Base-by-base conservation (phyloP, 192 early-diverging fungal genomes). In the Coemansia aciculifera region DNA sequence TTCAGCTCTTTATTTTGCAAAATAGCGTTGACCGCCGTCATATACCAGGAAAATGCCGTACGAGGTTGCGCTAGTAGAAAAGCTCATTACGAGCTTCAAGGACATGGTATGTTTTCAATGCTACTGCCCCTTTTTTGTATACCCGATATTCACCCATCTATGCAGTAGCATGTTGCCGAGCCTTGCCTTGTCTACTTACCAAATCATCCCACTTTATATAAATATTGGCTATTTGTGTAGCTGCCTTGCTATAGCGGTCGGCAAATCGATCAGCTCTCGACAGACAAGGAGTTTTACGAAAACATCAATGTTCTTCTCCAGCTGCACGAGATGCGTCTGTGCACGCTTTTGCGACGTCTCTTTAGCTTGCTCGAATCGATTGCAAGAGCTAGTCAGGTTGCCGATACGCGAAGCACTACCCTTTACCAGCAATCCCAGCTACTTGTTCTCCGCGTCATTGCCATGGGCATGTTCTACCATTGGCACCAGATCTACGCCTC, bases 391-490 rank as follows among this genome's bases (percentile, higher is more conserved):
- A 60, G 40, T 11, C 63, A 70, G 51, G 74, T 44, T 34, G 64
- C 56, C 62, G 73, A 73, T 27, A 64, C 72, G 59, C 68, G 78
- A 51, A 60, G 38, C 21, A 39, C 66, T n/a, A 56, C 49, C 29
- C 86, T 93, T 44, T 84, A 89, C 31, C 86, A 93, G 68, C 92
- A 97, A 69, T 94, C 93, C 17, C 94, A 95, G 73, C 84, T 94
- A 11, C 93, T 94, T 68, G 74, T 95, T 13, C 85, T 95, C 57
- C 85, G 90, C 63, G 84, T 97, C 43, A 77, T 95, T 27, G 91
- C 90, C 3, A 89, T 90, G 63, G 94, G 93, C 72, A 92, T 94
- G 89, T 88, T 91, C 38, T 89, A 89, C 61, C 86, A 93, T 73
- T 95, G 94, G 94, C 89, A 94, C 63, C 87, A 84, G 74, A 87